Evolutionary conservation across 2,329 filamentous ascomycete genomes (phyloP).

Genomic region (Tricladium varicosporioides): DNA sequence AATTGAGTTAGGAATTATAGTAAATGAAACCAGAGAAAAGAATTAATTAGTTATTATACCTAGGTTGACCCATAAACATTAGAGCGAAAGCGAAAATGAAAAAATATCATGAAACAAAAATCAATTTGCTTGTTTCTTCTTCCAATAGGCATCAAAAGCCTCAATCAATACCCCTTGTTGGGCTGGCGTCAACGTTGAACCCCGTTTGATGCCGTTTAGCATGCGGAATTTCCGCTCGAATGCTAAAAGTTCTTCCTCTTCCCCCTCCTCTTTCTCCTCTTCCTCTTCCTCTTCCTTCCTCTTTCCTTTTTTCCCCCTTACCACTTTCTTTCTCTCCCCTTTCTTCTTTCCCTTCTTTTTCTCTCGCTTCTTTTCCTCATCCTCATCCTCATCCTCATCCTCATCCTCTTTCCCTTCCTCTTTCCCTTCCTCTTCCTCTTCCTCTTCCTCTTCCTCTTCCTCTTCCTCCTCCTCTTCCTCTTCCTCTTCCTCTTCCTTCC

Average conservation of each 20-base stretch:
- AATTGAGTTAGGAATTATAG: too few relatives aligned
- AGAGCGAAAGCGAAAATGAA: neutral
- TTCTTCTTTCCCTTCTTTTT: slow-evolving; percentile 1
- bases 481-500: neutral
- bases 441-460: too few relatives aligned
- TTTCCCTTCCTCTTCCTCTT: neutral
- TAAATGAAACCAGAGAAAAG: too few relatives aligned
- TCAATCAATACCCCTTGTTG: too few relatives aligned
- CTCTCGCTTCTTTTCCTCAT: neutral
- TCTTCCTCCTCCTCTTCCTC: neutral
- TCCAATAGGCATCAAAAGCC: too few relatives aligned
- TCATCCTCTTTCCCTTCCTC: neutral
- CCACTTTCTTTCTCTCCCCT: neutral
- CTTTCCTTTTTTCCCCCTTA: neutral
- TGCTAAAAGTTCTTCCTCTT: slow-evolving; percentile 1
- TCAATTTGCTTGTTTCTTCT: neutral
- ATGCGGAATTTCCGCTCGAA: neutral
- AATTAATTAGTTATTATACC: too few relatives aligned
- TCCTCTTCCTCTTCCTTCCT: slow-evolving; percentile 3
- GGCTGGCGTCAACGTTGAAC: too few relatives aligned
- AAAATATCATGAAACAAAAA: neutral
- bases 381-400: neutral
- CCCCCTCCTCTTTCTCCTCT: slow-evolving; percentile 1
- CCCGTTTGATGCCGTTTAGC: neutral
- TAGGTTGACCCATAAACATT: too few relatives aligned